Percentiles rank a stretch among this genome's conserved stretches.
Conservation (phyloP, 352 stramenopile genomes). For the Phytophthora sansomeana region DNA sequence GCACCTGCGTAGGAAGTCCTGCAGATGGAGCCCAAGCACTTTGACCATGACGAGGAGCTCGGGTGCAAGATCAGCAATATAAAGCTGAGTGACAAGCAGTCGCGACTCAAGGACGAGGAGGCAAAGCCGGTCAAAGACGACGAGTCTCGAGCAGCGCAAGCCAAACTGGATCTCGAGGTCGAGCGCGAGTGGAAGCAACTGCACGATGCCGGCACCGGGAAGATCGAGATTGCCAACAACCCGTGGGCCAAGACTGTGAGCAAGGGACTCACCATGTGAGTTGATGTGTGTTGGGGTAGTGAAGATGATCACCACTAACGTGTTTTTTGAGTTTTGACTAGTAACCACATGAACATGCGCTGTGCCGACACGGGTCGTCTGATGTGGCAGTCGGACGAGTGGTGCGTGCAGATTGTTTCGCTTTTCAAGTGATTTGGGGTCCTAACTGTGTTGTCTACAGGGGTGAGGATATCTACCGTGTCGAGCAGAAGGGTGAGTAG, state of each 20-base stretch:
- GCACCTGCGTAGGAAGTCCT: constrained; percentile 1
- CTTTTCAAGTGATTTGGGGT: neutral
- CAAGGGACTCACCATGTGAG: constrained; percentile 79
- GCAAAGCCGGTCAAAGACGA: constrained; percentile 64
- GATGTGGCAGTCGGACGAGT: constrained; percentile 89
- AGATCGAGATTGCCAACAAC: constrained; percentile 80
- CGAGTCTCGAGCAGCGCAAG: constrained; percentile 60
- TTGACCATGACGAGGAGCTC: constrained; percentile 63
- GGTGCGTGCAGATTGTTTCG: constrained; percentile 28
- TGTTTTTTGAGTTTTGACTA: constrained; percentile 39
- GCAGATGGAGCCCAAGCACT: constrained; percentile 73
- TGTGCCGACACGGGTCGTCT: constrained; percentile 81
- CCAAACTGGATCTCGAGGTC: constrained; percentile 84
- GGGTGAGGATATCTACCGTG: constrained; percentile 70
- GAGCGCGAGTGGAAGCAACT: constrained; percentile 87
- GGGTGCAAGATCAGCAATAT: constrained; percentile 73
- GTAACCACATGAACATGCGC: constrained; percentile 92
- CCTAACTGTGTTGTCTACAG: constrained; percentile 27
- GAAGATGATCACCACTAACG: neutral
- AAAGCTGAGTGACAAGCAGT: constrained; percentile 65
- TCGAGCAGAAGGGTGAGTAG: constrained; percentile 76
- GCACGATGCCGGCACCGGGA: constrained; percentile 54
- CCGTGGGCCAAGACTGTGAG: constrained; percentile 71
- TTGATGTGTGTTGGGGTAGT: neutral
- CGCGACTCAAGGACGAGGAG: constrained; percentile 49